Conservation (phyloP, 225 moss, liverwort and hornwort species). For the Pseudoscleropodium purum region DNA sequence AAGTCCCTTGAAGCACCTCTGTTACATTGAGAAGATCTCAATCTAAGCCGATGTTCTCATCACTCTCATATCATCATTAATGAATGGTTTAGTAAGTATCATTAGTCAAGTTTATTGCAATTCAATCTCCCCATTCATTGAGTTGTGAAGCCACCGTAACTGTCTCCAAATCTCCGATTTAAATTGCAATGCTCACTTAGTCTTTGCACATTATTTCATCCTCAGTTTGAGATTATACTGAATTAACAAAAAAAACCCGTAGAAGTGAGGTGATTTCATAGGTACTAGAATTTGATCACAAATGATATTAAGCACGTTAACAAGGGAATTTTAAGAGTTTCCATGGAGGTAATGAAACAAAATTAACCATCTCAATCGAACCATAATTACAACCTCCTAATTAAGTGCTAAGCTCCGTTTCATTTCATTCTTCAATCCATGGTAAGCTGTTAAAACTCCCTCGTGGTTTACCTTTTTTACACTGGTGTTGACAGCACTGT, state of each 20-base stretch:
- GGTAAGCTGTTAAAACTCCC: not conserved
- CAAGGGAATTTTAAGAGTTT: not conserved
- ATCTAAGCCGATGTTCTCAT: too few species aligned
- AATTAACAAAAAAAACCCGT: too few species aligned
- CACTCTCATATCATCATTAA: too few species aligned
- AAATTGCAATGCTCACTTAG: not conserved
- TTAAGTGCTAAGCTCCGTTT: not conserved
- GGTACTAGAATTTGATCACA: accelerated
- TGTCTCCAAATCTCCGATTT: not conserved
- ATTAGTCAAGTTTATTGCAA: too few species aligned
- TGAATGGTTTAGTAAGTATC: too few species aligned
- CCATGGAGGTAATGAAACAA: too few species aligned
- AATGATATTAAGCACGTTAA: not conserved
- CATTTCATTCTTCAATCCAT: not conserved
- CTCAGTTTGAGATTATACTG: not conserved
- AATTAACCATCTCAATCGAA: too few species aligned
- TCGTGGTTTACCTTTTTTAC: not conserved
- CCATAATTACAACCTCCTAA: too few species aligned
- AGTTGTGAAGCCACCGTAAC: too few species aligned
- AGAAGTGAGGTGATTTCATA: not conserved
- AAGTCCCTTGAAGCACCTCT: too few species aligned
- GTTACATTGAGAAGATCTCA: too few species aligned
- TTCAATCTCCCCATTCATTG: too few species aligned
- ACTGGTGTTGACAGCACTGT: not conserved
- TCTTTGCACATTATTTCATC: not conserved